A percentile compares a stretch with the other conserved stretches of the same genome.
These are phyloP conservation scores for Paramecium pentaurelia DNA, from an alignment of 73 alveolate genomes.

Conservation along the genomic window DNA sequence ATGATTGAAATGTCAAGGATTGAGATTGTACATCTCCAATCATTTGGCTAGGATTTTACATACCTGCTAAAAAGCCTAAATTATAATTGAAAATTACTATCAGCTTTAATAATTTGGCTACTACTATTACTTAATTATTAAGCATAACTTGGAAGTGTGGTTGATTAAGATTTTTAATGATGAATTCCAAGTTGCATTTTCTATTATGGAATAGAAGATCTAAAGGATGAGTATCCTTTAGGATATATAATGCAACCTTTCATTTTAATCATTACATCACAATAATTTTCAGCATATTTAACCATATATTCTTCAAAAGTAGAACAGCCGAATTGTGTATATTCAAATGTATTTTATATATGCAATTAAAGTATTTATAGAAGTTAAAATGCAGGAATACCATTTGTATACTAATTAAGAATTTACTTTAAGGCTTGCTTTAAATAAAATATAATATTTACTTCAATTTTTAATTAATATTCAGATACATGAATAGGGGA, in stretches of 20 bases:
- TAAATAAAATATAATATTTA: not conserved
- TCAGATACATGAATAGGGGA: not conserved
- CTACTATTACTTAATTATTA: not conserved
- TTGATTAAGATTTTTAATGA: constrained; percentile 43
- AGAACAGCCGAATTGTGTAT: not conserved
- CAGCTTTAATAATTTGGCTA: constrained; percentile 24
- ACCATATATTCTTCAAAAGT: constrained; percentile 54
- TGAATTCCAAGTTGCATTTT: not conserved
- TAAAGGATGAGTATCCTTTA: constrained; percentile 12
- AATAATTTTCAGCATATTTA: constrained; percentile 38
- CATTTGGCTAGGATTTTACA: not conserved
- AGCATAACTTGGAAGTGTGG: constrained; percentile 13
- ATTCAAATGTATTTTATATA: constrained; percentile 19
- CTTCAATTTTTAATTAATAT: constrained; percentile 10
- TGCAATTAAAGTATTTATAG: not conserved
- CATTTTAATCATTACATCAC: constrained; percentile 49
- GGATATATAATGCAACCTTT: constrained; percentile 40
- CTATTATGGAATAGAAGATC: not conserved
- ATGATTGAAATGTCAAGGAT: constrained; percentile 43
- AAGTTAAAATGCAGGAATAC: not conserved
- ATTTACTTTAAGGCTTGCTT: constrained; percentile 28
- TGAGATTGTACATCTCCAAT: constrained; percentile 13
- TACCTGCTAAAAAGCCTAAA: constrained; percentile 52
- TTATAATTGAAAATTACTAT: not conserved
- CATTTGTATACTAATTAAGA: not conserved